Conservation (phyloP, 2,329 filamentous ascomycete species). For the Xylaria sp. region DNA sequence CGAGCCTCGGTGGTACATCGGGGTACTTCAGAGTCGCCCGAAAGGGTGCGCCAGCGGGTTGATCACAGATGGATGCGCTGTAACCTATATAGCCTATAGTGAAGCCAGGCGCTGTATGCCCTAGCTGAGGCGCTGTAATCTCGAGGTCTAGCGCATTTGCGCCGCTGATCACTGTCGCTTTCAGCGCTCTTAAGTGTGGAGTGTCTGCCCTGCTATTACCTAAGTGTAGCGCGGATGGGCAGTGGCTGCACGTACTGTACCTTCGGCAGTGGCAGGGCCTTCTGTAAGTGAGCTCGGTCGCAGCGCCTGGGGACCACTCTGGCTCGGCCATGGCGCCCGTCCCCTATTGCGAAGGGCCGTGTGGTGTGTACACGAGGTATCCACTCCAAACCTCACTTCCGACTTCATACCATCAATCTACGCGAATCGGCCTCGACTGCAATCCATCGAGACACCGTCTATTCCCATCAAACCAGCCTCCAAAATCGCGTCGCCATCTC, state of each 20-base stretch:
- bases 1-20: too few species aligned
- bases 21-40: too few species aligned
- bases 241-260: conserved; percentile 3
- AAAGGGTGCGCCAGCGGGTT: too few species aligned
- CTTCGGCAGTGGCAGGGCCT: not conserved
- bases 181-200: too few species aligned
- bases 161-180: too few species aligned
- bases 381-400: conserved; percentile 39
- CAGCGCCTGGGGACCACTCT: not conserved
- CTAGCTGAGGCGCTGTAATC: too few species aligned
- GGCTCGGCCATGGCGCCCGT: conserved; percentile 8
- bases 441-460: conserved; percentile 58
- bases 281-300: conserved; percentile 5
- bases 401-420: conserved; percentile 63
- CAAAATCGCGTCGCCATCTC: conserved; percentile 55
- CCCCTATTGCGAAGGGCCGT: conserved; percentile 18
- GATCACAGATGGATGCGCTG: too few species aligned
- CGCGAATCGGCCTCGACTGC: conserved; percentile 54
- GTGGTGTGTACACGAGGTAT: conserved; percentile 17
- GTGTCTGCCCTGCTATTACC: too few species aligned
- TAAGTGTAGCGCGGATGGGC: not conserved
- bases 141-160: too few species aligned
- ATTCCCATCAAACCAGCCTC: conserved; percentile 48
- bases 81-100: too few species aligned
- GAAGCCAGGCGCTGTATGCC: too few species aligned